These are phyloP conservation scores for Kokia cookei DNA, from an alignment of 441 rosid species.

Conservation along the genomic window DNA sequence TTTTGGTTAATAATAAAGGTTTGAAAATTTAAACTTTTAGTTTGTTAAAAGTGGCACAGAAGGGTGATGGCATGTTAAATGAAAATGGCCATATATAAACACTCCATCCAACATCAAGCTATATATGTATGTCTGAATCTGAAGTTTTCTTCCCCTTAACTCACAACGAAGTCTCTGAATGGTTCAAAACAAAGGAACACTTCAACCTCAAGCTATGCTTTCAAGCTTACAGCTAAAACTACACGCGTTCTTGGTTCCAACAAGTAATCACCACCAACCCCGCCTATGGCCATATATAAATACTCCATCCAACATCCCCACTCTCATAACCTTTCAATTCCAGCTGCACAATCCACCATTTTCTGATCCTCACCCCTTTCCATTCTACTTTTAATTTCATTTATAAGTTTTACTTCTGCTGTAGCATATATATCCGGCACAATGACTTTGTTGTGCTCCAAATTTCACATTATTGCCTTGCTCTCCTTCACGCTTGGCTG, in stretches of 20 bases:
- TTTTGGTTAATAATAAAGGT: no score
- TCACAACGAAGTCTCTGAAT: not conserved
- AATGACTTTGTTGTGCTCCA: not conserved
- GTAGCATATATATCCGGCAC: not conserved
- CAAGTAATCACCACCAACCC: not conserved
- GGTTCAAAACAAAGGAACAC: slow-evolving; percentile 1
- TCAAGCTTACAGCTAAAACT: not conserved
- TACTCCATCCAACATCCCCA: not conserved
- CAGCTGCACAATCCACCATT: not conserved
- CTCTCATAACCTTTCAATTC: not conserved
- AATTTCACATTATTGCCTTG: not conserved
- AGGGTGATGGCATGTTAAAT: no score
- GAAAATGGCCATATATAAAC: no score
- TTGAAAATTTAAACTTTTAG: no score
- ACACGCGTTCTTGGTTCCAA: slow-evolving; percentile 2
- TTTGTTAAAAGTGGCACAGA: no score
- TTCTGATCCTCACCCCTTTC: not conserved
- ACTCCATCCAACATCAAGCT: no score
- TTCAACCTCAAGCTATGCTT: not conserved
- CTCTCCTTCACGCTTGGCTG: not conserved
- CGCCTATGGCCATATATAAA: not conserved
- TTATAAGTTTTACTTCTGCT: not conserved
- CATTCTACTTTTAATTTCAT: not conserved
- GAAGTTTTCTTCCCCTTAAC: not conserved
- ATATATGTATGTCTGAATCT: no score